These are phyloP conservation scores for Atalantia buxifolia DNA, from an alignment of 345 rosid genomes.

Conservation along the genomic window DNA sequence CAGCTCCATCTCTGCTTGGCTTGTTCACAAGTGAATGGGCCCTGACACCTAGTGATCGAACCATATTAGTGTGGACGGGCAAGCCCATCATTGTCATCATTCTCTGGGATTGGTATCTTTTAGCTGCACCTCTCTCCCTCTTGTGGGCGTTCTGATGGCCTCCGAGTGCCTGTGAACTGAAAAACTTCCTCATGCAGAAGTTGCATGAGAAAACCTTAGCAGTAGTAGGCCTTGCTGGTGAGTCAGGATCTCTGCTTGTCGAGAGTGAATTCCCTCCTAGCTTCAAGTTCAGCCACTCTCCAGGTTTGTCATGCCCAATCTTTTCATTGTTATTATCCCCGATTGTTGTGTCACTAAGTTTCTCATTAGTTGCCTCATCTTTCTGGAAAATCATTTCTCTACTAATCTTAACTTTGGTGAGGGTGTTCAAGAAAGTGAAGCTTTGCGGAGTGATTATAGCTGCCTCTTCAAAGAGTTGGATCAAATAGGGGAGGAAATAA, in stretches of 20 bases:
- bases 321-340: conserved; percentile 17
- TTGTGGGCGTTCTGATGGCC: conserved; percentile 89
- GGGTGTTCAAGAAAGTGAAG: conserved; percentile 7
- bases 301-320: conserved; percentile 26
- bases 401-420: neutral
- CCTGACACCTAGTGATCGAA: conserved; percentile 54
- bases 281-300: conserved; percentile 65
- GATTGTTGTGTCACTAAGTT: conserved; percentile 14
- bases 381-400: conserved; percentile 39
- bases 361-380: conserved; percentile 27
- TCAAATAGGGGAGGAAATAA: conserved; percentile 30
- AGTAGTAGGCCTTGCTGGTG: conserved; percentile 30
- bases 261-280: conserved; percentile 40
- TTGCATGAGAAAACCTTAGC: conserved; percentile 61
- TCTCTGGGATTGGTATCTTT: conserved; percentile 59
- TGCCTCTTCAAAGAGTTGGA: conserved; percentile 28
- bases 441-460: conserved; percentile 19
- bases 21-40: conserved; percentile 60
- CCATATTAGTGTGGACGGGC: conserved; percentile 26
- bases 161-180: conserved; percentile 72
- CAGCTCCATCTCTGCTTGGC: conserved; percentile 42
- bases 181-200: conserved; percentile 76
- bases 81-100: conserved; percentile 49
- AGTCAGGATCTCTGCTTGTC: conserved; percentile 38
- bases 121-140: conserved; percentile 67